A percentile compares a stretch with the other conserved stretches of the same genome.
These are phyloP conservation scores for Solanum etuberosum DNA, from an alignment of 257 asterid species.

Conservation along the genomic window DNA sequence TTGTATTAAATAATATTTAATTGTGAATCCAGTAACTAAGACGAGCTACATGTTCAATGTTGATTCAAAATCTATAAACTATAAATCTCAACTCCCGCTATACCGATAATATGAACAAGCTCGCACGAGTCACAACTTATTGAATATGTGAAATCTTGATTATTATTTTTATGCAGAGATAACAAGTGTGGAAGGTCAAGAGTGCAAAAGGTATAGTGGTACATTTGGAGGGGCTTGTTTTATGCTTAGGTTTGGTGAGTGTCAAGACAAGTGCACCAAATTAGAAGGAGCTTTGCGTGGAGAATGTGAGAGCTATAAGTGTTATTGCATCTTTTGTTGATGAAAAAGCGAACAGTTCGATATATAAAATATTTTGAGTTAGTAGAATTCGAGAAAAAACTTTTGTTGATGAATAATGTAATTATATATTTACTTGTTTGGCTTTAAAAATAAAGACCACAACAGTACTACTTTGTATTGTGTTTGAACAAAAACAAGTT, in stretches of 20 bases:
- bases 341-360: fast-evolving
- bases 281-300: neutral
- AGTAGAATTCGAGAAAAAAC: fast-evolving
- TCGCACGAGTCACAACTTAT: neutral
- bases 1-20: neutral
- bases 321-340: neutral
- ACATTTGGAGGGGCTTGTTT: neutral
- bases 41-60: neutral
- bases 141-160: neutral
- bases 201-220: neutral
- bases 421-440: neutral
- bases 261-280: neutral
- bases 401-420: neutral
- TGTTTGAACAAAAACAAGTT: neutral
- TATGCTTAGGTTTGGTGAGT: neutral
- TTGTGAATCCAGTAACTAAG: neutral
- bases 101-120: neutral
- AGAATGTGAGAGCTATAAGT: neutral
- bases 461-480: neutral
- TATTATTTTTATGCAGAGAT: neutral
- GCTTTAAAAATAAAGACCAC: neutral
- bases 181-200: neutral
- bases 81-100: neutral
- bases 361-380: neutral
- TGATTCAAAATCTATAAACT: neutral